Base-by-base conservation (phyloP, 1,139 yeast genomes). In the Suhomyces anneliseae region DNA sequence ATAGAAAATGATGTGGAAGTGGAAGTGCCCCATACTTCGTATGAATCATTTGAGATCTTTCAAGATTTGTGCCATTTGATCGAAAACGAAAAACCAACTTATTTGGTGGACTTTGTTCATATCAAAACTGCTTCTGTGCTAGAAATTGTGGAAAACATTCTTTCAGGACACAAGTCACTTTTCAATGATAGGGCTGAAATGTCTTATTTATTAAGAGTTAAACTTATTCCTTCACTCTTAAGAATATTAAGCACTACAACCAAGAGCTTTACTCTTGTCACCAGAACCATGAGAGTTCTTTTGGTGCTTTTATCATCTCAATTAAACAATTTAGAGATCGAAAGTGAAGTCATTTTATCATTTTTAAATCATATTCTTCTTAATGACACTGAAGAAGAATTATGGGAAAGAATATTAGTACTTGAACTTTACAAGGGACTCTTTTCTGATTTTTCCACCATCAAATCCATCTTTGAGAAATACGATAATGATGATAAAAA, bases 281-380 rank as follows among this genome's bases (percentile, higher is more conserved):
- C 87, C 1, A 76, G 98, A 52, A 85, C 88, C 7, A 81, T 90
- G 47, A 74, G 98, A 47, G 77, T 90, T 11, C 73, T 89, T 10
- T 76, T 78, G 41, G 69, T 88, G 6, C 62, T 90, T 39, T 66
- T 90, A 11, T 70, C 80, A 15, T 74, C 82, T 9, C 90, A 85
- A 51, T 72, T 90, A 36, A 65, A 73, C 0, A 76, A 82, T 12
- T 66, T 92, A 34, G 84, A 81, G 44, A 78, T 87, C 36, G 97
- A 92, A 63, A 77, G 89, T 31, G 97, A 90, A 59, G 90, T 90
- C 7, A 81, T 92, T 1, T 65, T 92, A 24, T 83, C 95, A 0
- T 72, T 86, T 37, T 66, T 90, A 35, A 87, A 87, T 29, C 96
- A 88, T 57, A 76, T 81, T 38, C 62, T 89, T 8, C 73, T 72